Conservation (phyloP, 345 rosid genomes). For the Garcia nutans region DNA sequence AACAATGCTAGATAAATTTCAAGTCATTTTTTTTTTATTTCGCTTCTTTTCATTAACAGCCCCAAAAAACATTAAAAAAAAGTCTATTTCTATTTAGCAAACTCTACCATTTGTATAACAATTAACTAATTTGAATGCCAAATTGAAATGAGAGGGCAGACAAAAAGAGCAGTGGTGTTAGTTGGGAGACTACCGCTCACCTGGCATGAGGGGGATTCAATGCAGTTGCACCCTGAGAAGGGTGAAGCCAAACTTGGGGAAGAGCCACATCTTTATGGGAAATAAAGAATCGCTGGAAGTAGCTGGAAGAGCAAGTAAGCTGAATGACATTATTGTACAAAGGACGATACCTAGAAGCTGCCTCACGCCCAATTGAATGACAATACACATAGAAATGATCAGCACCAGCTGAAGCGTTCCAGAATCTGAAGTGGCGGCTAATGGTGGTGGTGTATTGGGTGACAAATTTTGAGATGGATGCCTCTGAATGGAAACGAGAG, state of each 20-base stretch:
- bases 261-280: conserved; percentile 42
- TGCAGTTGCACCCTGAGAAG: conserved; percentile 3
- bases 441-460: conserved; percentile 18
- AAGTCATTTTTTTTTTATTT: no score
- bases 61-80: no score
- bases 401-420: conserved; percentile 46
- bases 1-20: no score
- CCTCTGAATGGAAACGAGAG: conserved; percentile 36
- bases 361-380: conserved; percentile 43
- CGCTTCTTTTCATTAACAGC: no score
- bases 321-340: conserved; percentile 41
- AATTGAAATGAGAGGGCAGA: not conserved
- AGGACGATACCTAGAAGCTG: conserved; percentile 29
- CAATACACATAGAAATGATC: conserved; percentile 46
- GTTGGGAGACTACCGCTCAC: conserved; percentile 9
- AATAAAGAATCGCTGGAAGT: conserved; percentile 41
- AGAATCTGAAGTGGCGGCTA: conserved; percentile 27
- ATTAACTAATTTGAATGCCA: no score
- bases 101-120: not conserved
- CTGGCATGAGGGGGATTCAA: conserved; percentile 38
- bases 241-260: conserved; percentile 51
- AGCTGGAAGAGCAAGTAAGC: conserved; percentile 44
- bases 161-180: not conserved
- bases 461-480: conserved; percentile 36
- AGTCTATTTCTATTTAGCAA: no score